Percentiles rank a stretch among this genome's conserved stretches.
These are phyloP conservation scores for Penicillium tannophilum DNA, from an alignment of 495 filamentous ascomycete species.

Conservation along the genomic window DNA sequence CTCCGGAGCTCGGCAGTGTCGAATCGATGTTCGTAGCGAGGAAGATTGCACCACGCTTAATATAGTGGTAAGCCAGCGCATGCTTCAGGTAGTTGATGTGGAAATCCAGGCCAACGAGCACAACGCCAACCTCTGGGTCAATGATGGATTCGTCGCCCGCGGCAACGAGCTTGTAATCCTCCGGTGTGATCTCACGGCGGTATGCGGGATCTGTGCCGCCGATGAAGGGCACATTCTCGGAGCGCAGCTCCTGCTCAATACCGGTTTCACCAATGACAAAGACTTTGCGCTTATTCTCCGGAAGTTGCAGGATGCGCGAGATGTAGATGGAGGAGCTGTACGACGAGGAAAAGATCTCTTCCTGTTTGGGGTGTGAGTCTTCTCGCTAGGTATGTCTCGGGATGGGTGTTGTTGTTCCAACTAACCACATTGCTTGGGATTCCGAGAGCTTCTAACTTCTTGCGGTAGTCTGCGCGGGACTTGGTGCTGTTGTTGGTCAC, in stretches of 20 bases:
- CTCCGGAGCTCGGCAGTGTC: constrained; percentile 76
- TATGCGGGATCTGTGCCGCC: constrained; percentile 85
- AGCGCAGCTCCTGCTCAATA: constrained; percentile 83
- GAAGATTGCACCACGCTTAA: constrained; percentile 80
- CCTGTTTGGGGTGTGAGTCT: constrained; percentile 42
- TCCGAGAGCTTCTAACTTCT: constrained; percentile 81
- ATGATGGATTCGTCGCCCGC: constrained; percentile 66
- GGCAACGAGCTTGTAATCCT: constrained; percentile 76
- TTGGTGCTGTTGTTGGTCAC: constrained; percentile 99
- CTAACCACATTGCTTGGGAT: constrained; percentile 71
- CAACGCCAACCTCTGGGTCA: constrained; percentile 85
- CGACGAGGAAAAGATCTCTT: constrained; percentile 94
- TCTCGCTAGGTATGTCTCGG: background rate
- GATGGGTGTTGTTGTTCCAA: background rate
- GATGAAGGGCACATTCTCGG: constrained; percentile 76
- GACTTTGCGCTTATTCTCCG: constrained; percentile 80
- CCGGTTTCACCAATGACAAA: constrained; percentile 90
- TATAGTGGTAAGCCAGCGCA: constrained; percentile 79
- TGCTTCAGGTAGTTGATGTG: constrained; percentile 94
- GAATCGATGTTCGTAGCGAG: constrained; percentile 91
- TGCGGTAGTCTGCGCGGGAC: constrained; percentile 86
- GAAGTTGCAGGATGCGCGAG: constrained; percentile 81
- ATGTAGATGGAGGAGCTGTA: constrained; percentile 97
- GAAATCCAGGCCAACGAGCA: constrained; percentile 87
- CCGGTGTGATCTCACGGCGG: constrained; percentile 72